Evolutionary conservation across 495 filamentous ascomycete genomes (phyloP), one percentile per base, ranked within the genome.

Genomic region (Trichoderma erinaceum): DNA sequence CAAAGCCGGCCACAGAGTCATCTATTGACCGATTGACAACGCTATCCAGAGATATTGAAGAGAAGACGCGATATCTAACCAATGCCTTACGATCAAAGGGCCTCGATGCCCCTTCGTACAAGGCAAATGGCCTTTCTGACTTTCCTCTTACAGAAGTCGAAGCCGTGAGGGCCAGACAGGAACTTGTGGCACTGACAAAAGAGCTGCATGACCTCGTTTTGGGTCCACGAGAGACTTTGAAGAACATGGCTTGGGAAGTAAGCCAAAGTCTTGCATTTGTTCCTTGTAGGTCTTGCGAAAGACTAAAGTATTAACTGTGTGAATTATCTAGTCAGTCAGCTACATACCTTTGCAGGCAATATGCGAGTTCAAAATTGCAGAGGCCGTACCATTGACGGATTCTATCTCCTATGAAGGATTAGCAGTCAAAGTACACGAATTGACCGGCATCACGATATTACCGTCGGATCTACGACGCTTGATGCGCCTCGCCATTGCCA

Each of bases 401-500:
- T 56, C n/a, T 4, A 56, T 56, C 21, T 56, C 50, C 8, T 56
- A 56, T 56, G 50, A 23, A 56, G 50, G 25, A 3, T 7, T 56
- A 10, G 50, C 50, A 11, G 7, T 25, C 8, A n/a, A 56, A 25
- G n/a, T 56, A 21, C n/a, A 25, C 10, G 4, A 6, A 11, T 56
- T 56, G n/a, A 21, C 50, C 11, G 50, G 50, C 50, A 56, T n/a
- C 21, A 25, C 50, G 16, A 56, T 56, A 56, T 21, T 56, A 25
- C 18, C 50, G 10, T 56, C 50, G 4, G 50, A 56, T 56, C 4
- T 56, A 12, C 50, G 50, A 25, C 81, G 85, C 27, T 67, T 86
- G 32, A 71, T 87, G n/a, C 84, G 84, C 10, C 77, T 84, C 66
- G 83, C 80, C 43, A 87, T 87, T 73, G 83, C 80, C 66, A 81